Percentiles rank a stretch among this genome's conserved stretches.
Evolutionary conservation across 352 stramenopile genomes (phyloP).

Genomic region (Pilasporangium apinafurcum): DNA sequence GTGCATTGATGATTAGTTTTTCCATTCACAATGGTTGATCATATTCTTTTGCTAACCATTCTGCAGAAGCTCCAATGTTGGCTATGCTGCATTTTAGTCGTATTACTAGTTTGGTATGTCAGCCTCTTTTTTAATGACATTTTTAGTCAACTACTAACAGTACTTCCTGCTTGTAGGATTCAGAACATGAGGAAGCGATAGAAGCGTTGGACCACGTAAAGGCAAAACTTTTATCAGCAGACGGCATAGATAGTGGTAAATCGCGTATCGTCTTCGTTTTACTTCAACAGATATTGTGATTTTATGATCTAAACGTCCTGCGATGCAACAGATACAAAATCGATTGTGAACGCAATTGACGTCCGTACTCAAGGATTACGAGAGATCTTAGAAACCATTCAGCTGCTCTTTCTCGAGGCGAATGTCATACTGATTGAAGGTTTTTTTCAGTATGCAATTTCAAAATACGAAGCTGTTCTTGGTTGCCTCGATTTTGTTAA

Average conservation of each 20-base stretch:
- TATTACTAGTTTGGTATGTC: slow-evolving; percentile 30
- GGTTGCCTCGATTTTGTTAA: slow-evolving; percentile 20
- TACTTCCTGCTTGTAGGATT: no score
- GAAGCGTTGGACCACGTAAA: slow-evolving; percentile 26
- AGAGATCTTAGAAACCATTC: slow-evolving; percentile 20
- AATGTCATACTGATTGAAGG: slow-evolving; percentile 59
- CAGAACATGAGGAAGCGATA: slow-evolving; percentile 16
- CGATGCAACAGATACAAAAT: neutral
- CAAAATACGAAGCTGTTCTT: slow-evolving; percentile 44
- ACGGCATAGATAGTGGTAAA: slow-evolving; percentile 16
- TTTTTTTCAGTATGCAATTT: slow-evolving; percentile 55
- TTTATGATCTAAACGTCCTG: neutral
- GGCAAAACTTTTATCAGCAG: slow-evolving; percentile 11
- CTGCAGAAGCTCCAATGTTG: slow-evolving; percentile 33
- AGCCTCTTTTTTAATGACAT: neutral
- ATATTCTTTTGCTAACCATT: neutral
- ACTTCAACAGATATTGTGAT: neutral
- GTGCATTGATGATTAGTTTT: neutral
- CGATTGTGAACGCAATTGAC: neutral
- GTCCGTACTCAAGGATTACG: slow-evolving; percentile 5
- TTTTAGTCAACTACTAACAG: no score
- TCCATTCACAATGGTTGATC: neutral
- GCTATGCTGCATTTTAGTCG: slow-evolving; percentile 69
- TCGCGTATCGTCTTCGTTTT: neutral
- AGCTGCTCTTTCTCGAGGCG: slow-evolving; percentile 33